Percentiles rank a stretch among this genome's conserved stretches.
phyloP scores from a whole-genome alignment of 805 yeast genomes.

The Clavispora fructus region DNA sequence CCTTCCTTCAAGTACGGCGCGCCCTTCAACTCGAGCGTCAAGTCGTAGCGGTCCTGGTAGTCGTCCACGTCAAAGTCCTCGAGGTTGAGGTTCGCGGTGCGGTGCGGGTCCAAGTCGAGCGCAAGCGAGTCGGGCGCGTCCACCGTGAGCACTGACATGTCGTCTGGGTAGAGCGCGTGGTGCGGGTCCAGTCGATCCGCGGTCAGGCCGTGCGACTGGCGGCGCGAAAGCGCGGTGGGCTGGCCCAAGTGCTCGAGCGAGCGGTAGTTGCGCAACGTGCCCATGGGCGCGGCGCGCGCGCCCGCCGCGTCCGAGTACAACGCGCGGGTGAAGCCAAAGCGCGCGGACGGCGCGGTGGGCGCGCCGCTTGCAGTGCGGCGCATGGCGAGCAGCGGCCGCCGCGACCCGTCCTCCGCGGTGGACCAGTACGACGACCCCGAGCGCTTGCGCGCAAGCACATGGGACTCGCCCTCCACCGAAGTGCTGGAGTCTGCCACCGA shows the following conservation, averaged over 20 bases:
- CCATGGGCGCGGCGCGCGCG: slow-evolving; percentile 9
- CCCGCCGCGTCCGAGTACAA: slow-evolving; percentile 27
- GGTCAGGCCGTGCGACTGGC: slow-evolving; percentile 29
- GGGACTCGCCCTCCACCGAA: too few species aligned
- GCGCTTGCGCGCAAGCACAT: slow-evolving; percentile 14
- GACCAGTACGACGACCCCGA: slow-evolving; percentile 36
- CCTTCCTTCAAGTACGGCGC: slow-evolving; percentile 82
- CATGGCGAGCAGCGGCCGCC: slow-evolving; percentile 25
- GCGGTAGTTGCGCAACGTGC: slow-evolving; percentile 19
- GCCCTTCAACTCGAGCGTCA: slow-evolving; percentile 59
- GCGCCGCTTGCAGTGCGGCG: not conserved
- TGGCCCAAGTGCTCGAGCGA: slow-evolving; percentile 22
- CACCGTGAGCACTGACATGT: slow-evolving; percentile 31
- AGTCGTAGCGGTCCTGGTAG: slow-evolving; percentile 48
- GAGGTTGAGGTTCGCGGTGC: slow-evolving; percentile 11
- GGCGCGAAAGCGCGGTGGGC: slow-evolving; percentile 17
- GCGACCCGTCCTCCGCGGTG: slow-evolving; percentile 17
- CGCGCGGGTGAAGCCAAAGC: slow-evolving; percentile 40
- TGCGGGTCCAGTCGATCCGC: too few species aligned
- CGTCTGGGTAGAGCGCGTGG: slow-evolving; percentile 29
- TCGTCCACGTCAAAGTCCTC: slow-evolving; percentile 37
- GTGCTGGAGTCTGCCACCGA: too few species aligned
- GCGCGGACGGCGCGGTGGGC: not conserved
- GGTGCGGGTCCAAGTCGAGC: not conserved
- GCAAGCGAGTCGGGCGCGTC: slow-evolving; percentile 16